Evolutionary conservation across 257 asterid genomes (phyloP).

Genomic region (Solanum phureja): DNA sequence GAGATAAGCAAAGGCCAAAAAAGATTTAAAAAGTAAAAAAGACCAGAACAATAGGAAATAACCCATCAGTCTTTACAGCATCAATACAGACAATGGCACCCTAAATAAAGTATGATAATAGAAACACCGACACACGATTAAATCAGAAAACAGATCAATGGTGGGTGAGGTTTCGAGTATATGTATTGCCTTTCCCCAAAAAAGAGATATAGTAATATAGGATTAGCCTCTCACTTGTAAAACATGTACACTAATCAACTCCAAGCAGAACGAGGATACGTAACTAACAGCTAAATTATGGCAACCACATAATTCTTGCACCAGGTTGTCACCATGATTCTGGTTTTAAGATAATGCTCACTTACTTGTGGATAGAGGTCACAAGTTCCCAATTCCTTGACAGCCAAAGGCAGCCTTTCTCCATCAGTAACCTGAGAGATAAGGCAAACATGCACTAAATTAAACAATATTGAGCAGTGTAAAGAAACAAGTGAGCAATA

Average conservation of each 20-base stretch:
- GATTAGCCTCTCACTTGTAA: not conserved
- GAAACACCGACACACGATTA: not conserved
- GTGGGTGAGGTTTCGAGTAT: not conserved
- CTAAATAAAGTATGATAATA: not conserved
- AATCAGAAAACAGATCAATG: not conserved
- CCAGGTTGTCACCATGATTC: not conserved
- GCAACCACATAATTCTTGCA: not conserved
- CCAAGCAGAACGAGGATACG: not conserved
- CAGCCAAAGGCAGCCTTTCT: conserved; percentile 91
- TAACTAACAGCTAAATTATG: not conserved
- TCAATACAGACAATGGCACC: not conserved
- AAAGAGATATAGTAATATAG: not conserved
- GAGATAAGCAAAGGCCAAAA: not conserved
- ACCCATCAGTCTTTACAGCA: not conserved
- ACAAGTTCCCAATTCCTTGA: conserved; percentile 93
- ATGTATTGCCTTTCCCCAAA: not conserved
- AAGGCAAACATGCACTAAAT: not conserved
- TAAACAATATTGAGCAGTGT: not conserved
- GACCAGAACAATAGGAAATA: not conserved
- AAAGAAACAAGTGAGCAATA: not conserved
- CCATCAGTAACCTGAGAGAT: conserved; percentile 78
- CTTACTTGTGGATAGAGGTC: conserved; percentile 97
- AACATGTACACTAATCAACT: not conserved
- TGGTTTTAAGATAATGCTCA: conserved; percentile 3
- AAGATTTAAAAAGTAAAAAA: not conserved